A percentile compares a stretch with the other conserved stretches of the same genome.
Conservation (phyloP, 257 asterid genomes). For the Solanum pinnatisectum region DNA sequence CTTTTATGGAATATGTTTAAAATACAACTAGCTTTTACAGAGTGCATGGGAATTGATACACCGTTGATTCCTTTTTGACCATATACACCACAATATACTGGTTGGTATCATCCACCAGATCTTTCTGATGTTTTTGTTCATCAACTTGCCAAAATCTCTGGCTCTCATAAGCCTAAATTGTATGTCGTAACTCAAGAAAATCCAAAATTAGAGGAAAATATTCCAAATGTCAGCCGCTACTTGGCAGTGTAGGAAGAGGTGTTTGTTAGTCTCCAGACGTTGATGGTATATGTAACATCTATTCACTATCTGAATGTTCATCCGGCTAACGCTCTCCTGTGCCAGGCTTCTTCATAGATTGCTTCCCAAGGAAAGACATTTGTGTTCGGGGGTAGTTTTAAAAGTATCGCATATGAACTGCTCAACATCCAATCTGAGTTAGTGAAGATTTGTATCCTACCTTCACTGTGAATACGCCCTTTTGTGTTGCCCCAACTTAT, state of each 20-base stretch:
- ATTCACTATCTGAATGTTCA: background rate
- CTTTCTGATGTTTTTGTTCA: background rate
- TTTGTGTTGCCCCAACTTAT: background rate
- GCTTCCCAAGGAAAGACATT: background rate
- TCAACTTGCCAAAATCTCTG: background rate
- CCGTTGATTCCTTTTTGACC: background rate
- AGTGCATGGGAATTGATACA: background rate
- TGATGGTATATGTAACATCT: background rate
- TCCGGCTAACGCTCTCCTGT: background rate
- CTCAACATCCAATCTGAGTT: background rate
- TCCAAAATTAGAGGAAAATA: background rate
- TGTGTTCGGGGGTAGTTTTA: background rate
- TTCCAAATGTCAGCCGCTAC: background rate
- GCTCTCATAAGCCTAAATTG: background rate
- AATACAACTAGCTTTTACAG: background rate
- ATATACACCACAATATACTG: background rate
- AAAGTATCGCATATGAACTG: background rate
- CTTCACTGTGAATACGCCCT: background rate
- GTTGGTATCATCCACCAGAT: background rate
- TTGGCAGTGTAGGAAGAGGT: background rate
- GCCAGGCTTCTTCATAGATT: background rate
- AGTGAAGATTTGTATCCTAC: background rate
- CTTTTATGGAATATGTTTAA: background rate
- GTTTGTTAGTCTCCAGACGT: background rate
- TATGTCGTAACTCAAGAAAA: background rate